These are phyloP conservation scores for Tuber indicum DNA, from an alignment of 495 filamentous ascomycete genomes.

Conservation along the genomic window DNA sequence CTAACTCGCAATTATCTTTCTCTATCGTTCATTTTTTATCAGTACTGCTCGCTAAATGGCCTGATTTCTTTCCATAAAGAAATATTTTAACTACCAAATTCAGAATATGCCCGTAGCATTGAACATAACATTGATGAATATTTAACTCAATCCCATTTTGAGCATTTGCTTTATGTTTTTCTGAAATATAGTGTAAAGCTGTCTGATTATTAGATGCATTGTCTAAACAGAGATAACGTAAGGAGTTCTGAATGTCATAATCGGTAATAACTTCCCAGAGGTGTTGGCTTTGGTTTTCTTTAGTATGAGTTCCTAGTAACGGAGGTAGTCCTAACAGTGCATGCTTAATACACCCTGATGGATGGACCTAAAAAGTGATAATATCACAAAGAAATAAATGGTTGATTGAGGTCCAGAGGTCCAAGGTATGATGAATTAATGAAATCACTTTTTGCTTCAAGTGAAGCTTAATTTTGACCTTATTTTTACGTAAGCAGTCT, in stretches of 20 bases:
- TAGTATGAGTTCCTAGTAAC: slow-evolving; percentile 17
- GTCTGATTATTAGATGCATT: slow-evolving; percentile 27
- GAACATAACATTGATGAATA: not conserved
- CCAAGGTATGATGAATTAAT: slow-evolving; percentile 13
- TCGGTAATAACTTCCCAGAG: slow-evolving; percentile 18
- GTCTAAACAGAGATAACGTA: slow-evolving; percentile 28
- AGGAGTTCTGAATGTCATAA: slow-evolving; percentile 16
- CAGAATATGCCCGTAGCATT: not conserved
- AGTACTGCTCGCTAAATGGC: not conserved
- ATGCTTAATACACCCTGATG: not conserved
- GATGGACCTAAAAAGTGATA: not conserved
- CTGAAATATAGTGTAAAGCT: not conserved
- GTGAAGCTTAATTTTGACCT: too few species aligned
- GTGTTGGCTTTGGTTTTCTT: slow-evolving; percentile 22
- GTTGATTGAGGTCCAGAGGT: slow-evolving; percentile 19
- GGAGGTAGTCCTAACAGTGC: slow-evolving; percentile 6
- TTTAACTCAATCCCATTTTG: not conserved
- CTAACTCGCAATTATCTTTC: not conserved
- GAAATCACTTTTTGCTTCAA: not conserved
- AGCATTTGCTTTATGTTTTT: not conserved
- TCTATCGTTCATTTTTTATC: not conserved
- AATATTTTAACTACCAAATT: not conserved
- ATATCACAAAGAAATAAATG: not conserved
- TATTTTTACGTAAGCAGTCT: too few species aligned
- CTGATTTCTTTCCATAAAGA: not conserved